Conservation (phyloP, 108 stramenopile genomes). For the Cyclostephanos tholiformis region DNA sequence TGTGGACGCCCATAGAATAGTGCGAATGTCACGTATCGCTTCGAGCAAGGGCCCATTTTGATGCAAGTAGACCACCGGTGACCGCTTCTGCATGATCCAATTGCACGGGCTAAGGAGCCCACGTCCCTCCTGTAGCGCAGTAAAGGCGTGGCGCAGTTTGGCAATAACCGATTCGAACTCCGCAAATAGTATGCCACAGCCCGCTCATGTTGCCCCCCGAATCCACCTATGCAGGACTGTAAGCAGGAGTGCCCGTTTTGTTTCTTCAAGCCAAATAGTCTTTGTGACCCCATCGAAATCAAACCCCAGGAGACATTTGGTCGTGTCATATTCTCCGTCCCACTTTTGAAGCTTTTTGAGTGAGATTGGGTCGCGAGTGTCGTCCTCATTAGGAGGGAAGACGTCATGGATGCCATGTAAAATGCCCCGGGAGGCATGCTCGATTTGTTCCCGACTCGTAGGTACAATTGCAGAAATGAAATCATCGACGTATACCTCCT, state of each 20-base stretch:
- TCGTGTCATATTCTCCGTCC: background rate
- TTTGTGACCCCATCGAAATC: background rate
- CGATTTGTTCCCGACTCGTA: background rate
- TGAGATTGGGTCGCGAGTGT: slow-evolving; percentile 3
- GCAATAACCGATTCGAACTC: background rate
- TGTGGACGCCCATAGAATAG: background rate
- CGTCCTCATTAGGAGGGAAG: background rate
- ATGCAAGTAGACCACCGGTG: background rate
- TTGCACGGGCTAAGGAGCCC: background rate
- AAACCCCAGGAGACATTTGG: background rate
- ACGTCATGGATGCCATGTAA: background rate
- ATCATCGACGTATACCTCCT: background rate
- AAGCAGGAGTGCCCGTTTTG: background rate
- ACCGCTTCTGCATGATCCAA: background rate
- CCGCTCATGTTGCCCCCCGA: background rate
- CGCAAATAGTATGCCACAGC: background rate
- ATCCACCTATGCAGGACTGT: background rate
- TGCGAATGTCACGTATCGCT: background rate
- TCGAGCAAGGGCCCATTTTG: background rate
- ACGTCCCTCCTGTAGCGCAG: background rate
- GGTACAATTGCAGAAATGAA: background rate
- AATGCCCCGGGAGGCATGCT: background rate
- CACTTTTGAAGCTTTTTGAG: background rate
- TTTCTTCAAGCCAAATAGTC: background rate
- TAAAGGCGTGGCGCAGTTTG: background rate